Evolutionary conservation across 768 basidiomycete species (phyloP), one percentile per base, ranked within the genome.

Genomic region (Leccinum variicolor): DNA sequence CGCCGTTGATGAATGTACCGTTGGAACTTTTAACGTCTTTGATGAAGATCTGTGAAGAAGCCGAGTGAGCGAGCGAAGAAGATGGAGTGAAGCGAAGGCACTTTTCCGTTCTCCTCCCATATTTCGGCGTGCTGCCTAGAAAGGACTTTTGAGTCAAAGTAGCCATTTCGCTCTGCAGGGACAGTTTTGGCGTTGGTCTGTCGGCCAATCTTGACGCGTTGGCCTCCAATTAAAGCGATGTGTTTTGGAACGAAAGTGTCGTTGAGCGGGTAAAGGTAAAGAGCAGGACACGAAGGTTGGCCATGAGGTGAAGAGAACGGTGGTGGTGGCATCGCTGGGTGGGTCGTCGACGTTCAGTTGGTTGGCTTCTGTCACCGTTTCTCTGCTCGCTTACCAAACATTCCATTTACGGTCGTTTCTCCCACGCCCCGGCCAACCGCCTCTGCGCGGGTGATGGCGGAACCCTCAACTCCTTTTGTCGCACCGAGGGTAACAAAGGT

Each of bases 1-100:
- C 94, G 56, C 92, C 88, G 65, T 99, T 98, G 71, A 99, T 94
- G 71, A 98, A 99, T 6, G 97, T 99, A 1, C 97, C 97, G 62
- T 99, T 99, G 1, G 92, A 94, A 62, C 90, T 93, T 78, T 96
- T 96, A 69, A 98, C 94, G 73, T 98, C 97, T 75, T 94, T 96
- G 80, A 99, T 98, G 79, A 77, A 96, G 74, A 98, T 94, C 94
- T 98, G 48, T 31, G 4, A 56, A 46, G 39, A 48, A 56, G 29
- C 7, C 47, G 60, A 59, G 31, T 62, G 62, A 46, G 59, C 51
- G 53, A 63, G 51, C 43, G 48, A 51, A 47, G 49, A 45, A 33
- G 36, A 36, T 45, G 28, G 25, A 21, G 53, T 3, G 45, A 54
- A 48, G 48, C 4, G 6, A 11, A 69, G 78, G 51, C 50, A 93